phyloP scores from a whole-genome alignment of 2,329 filamentous ascomycete genomes.

The Sordariomycetes sp. region DNA sequence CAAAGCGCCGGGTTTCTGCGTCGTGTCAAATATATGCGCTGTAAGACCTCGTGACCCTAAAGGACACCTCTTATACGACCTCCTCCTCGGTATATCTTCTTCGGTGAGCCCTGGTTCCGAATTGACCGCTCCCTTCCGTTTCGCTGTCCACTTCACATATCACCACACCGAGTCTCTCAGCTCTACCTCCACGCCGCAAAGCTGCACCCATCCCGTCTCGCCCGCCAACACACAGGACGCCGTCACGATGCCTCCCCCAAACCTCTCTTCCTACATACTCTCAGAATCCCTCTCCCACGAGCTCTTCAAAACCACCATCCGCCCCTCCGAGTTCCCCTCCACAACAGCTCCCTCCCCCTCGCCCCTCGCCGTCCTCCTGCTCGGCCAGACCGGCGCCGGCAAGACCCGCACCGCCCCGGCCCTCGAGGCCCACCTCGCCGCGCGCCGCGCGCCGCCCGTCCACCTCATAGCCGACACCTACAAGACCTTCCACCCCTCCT shows the following conservation, averaged over 20 bases:
- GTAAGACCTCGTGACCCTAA: no score
- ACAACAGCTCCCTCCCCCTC: constrained; percentile 2
- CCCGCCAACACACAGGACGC: not conserved
- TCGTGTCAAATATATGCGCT: no score
- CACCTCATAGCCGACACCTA: constrained; percentile 38
- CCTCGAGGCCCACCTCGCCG: constrained; percentile 20
- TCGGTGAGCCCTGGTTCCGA: no score
- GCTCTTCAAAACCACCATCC: constrained; percentile 19
- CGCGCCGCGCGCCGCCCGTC: constrained; percentile 9
- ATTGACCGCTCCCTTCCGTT: no score
- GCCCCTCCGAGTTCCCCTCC: constrained; percentile 21
- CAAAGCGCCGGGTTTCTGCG: no score
- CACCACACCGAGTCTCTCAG: no score
- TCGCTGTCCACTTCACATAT: no score
- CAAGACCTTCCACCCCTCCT: constrained; percentile 35
- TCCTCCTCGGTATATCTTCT: no score
- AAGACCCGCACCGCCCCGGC: constrained; percentile 32
- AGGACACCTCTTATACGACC: no score
- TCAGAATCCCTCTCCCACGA: constrained; percentile 14
- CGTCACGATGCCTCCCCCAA: constrained; percentile 9
- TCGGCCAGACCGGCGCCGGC: constrained; percentile 37
- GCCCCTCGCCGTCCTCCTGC: constrained; percentile 29
- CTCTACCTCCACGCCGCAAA: no score
- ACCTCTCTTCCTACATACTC: constrained; percentile 20
- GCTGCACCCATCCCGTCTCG: not conserved